phyloP scores from a whole-genome alignment of 257 asterid species.

The Solanum acaule region DNA sequence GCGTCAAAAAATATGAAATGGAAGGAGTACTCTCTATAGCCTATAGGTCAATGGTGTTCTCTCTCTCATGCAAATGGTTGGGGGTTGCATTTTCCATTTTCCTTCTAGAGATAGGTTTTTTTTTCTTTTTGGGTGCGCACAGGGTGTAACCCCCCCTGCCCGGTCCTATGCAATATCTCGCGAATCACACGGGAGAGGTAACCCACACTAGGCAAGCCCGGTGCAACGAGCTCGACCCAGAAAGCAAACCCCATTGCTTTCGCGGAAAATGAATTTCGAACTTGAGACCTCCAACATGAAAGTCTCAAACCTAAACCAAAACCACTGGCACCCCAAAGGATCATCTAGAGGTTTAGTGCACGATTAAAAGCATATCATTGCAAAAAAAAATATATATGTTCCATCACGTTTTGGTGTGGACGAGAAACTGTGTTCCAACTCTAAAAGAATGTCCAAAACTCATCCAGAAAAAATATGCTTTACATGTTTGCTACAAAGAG shows the following conservation, averaged over 20 bases:
- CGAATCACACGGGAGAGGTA: too few species aligned
- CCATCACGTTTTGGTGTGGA: not conserved
- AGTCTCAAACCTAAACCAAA: not conserved
- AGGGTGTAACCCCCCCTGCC: too few species aligned
- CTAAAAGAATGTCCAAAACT: not conserved
- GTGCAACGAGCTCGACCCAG: rapidly evolving
- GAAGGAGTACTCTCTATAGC: not conserved
- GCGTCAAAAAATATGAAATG: not conserved
- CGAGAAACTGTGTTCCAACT: not conserved
- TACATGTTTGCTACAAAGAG: not conserved
- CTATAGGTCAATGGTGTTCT: not conserved
- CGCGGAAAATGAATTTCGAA: too few species aligned
- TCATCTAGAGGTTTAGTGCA: not conserved
- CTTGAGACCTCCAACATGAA: not conserved
- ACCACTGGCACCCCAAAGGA: not conserved
- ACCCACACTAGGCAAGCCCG: too few species aligned
- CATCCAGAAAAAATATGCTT: not conserved
- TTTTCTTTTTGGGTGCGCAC: not conserved
- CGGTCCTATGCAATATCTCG: too few species aligned
- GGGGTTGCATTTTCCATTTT: not conserved
- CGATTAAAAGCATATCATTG: not conserved
- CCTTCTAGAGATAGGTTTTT: too few species aligned
- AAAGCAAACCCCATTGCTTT: not conserved
- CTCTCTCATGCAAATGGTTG: not conserved
- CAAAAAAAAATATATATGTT: not conserved